A percentile compares a stretch with the other conserved stretches of the same genome.
Conservation (phyloP, 116 monocot genomes). For the Cymodocea nodosa region DNA sequence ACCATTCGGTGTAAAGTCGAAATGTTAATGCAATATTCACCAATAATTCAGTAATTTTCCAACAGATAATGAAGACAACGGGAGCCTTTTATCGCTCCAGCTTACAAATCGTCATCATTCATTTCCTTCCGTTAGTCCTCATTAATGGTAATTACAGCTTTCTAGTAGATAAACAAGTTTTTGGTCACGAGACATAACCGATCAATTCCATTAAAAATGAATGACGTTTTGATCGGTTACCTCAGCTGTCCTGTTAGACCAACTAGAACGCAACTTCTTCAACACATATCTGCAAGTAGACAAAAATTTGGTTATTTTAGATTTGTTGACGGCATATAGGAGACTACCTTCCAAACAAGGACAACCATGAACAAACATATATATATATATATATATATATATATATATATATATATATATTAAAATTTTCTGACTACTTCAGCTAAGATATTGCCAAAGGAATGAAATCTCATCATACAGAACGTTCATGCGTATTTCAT, state of each 20-base stretch:
- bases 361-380: too few relatives aligned
- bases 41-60: neutral
- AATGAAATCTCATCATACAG: too few relatives aligned
- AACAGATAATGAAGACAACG: neutral
- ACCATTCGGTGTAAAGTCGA: too few relatives aligned
- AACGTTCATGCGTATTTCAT: too few relatives aligned
- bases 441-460: too few relatives aligned
- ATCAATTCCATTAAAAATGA: conserved; percentile 1
- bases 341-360: too few relatives aligned
- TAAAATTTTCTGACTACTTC: too few relatives aligned
- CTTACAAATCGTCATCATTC: neutral
- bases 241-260: conserved; percentile 11
- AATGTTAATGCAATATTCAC: neutral
- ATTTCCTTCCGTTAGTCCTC: neutral
- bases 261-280: neutral
- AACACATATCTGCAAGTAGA: conserved; percentile 4
- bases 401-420: too few relatives aligned
- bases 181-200: neutral
- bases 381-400: too few relatives aligned
- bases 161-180: conserved; percentile 6
- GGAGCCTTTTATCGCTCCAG: neutral
- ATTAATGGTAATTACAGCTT: conserved; percentile 2
- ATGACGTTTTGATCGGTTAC: conserved; percentile 5
- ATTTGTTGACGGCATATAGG: neutral
- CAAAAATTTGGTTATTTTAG: neutral